Base-by-base conservation (phyloP, 371 early-diverging fungal species). In the Zychaea mexicana region DNA sequence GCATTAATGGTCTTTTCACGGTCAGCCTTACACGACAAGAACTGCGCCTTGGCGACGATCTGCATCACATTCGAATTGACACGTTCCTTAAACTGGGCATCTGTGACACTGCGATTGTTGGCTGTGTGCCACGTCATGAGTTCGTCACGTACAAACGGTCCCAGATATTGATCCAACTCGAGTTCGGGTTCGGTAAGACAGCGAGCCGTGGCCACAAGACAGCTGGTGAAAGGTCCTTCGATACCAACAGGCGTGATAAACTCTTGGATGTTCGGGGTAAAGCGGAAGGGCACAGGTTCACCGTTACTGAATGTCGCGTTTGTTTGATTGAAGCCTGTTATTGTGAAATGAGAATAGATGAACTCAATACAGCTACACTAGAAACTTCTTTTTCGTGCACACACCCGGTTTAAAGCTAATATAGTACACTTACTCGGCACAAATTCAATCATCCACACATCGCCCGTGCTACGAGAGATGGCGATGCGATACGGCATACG, bases 251-350 rank as follows among this genome's bases (percentile, higher is more conserved):
- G 91, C 0, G 94, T 94, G 46, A 98, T 91, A 72, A 96, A 96
- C 45, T 90, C 82, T 84, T 97, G 98, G 55, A 99, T 85, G 73
- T 94, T 96, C 31, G 99, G 98, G 10, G 99, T 98, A 67, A 98
- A 87, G 5, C 99, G 89, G 92, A 99, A 98, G 4, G 98, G 98
- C 21, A 99, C 95, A 3, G 92, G 75, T 69, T 98, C 98, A 1
- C 79, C 73, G 57, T 74, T 78, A 15, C 71, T 76, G 58, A 80
- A 79, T 13, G 74, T 54, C 13, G 69, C 80, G 15, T 67, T 69
- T 5, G 72, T 62, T 49, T 71, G 68, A 39, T 73, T 76, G 76
- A 79, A 77, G 22, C 49, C 49, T 49, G 42, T 42, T 42, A 42
- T 42, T 4, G 42, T 12, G n/a, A 42, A 69, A 68, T 31, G 9